phyloP scores from a whole-genome alignment of 495 filamentous ascomycete species.

The Chaetomium cochliodes region DNA sequence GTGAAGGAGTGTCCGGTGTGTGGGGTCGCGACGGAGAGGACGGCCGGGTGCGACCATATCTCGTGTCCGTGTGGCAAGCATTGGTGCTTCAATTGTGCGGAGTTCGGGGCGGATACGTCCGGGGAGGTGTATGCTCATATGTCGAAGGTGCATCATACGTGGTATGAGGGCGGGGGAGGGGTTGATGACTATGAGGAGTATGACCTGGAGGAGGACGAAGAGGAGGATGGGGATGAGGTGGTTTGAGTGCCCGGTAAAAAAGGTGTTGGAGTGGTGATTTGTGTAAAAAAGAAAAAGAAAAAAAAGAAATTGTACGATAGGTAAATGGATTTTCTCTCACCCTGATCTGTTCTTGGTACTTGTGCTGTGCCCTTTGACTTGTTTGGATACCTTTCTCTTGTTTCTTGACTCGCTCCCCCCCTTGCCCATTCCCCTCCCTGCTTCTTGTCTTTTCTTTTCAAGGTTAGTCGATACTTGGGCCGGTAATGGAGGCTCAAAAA shows the following conservation, averaged over 20 bases:
- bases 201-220: background rate
- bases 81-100: slow-evolving; percentile 23
- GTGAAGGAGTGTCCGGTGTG: slow-evolving; percentile 24
- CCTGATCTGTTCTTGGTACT: too few relatives aligned
- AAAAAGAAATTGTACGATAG: too few relatives aligned
- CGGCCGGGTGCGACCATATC: slow-evolving; percentile 24
- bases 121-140: slow-evolving; percentile 22
- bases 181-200: slow-evolving; percentile 12
- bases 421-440: too few relatives aligned
- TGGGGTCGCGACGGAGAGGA: slow-evolving; percentile 21
- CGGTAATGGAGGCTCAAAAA: too few relatives aligned
- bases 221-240: background rate
- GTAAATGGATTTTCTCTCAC: too few relatives aligned
- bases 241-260: background rate
- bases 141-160: slow-evolving; percentile 15
- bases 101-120: background rate
- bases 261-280: background rate
- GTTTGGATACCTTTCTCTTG: too few relatives aligned
- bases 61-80: slow-evolving; percentile 18
- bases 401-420: too few relatives aligned
- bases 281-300: too few relatives aligned
- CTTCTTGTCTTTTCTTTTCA: too few relatives aligned
- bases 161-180: slow-evolving; percentile 8
- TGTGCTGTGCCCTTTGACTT: too few relatives aligned
- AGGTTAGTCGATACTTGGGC: too few relatives aligned